Evolutionary conservation across 345 rosid species (phyloP).

Genomic region (Eutrema yunnanense): DNA sequence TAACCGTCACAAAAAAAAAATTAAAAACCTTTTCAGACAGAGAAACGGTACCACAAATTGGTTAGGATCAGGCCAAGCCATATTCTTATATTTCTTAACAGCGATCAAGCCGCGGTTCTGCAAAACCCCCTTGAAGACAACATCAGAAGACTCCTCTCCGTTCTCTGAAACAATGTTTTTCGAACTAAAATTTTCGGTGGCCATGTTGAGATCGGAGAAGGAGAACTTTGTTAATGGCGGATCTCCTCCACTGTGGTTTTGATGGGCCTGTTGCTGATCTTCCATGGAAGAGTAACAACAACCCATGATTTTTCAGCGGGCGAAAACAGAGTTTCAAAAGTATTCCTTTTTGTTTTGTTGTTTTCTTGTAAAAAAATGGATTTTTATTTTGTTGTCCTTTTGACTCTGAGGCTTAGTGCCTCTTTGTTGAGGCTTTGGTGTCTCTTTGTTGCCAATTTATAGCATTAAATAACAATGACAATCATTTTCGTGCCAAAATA

Average conservation of each 20-base stretch:
- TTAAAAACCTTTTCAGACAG: background rate
- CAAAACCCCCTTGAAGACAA: constrained; percentile 58
- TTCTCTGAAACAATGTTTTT: constrained; percentile 56
- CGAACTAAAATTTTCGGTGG: constrained; percentile 54
- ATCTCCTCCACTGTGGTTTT: constrained; percentile 5
- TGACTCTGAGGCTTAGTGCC: constrained; percentile 14
- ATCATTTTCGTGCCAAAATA: constrained; percentile 6
- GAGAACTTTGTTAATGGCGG: constrained; percentile 50
- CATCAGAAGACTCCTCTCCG: constrained; percentile 31
- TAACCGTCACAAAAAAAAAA: background rate
- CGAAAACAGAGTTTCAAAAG: background rate
- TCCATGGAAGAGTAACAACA: constrained; percentile 51
- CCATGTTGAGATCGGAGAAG: constrained; percentile 45
- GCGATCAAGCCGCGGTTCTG: constrained; percentile 49
- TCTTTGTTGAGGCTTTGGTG: constrained; percentile 3
- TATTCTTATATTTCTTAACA: constrained; percentile 47
- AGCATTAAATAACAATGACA: background rate
- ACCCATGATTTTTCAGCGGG: constrained; percentile 44
- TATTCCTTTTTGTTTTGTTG: background rate
- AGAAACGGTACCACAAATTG: constrained; percentile 43
- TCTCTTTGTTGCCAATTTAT: constrained; percentile 11
- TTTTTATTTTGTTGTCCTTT: constrained; percentile 3
- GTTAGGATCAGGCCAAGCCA: constrained; percentile 64
- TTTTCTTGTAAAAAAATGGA: background rate
- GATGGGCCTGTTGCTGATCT: constrained; percentile 22